Evolutionary conservation across 192 early-diverging fungal genomes (phyloP), one percentile per base, ranked within the genome.

Genomic region (Phycomyces blakesleeanus): DNA sequence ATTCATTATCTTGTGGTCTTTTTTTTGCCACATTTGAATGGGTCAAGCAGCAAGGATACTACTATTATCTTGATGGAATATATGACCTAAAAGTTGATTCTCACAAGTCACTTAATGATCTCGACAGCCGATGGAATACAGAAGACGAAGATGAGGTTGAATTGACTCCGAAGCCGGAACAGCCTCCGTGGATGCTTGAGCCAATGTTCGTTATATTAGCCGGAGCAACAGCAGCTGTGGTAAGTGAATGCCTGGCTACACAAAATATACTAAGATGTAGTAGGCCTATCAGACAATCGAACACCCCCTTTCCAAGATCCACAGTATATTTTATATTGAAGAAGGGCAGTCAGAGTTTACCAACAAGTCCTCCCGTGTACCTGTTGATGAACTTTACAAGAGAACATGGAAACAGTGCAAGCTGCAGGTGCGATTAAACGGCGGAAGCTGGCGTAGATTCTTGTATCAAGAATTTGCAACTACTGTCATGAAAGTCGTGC

Each of bases 1-100:
- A 91, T 64, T 82, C 84, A 0, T 53, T 83, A 15, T 87, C 88
- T 2, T 91, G 86, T 68, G 85, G 87, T 5, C 71, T 85, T 16
- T 91, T 91, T 55, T 91, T 91, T 80, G 88, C 84, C 15, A 77
- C 85, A 7, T 91, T 91, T 69, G 89, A 91, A 68, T 84, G 78
- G 76, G 79, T 86, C 8, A 91, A 91, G 42, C 81, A 86, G 37
- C 83, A 88, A 55, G 83, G 84, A 24, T 87, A 88, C 53, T 84
- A 86, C 54, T 81, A 70, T 64, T 87, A 67, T 69, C 80, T 80
- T 52, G 79, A 80, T 42, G 77, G 78, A 47, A 66, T 81, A 52
- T 77, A 77, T 44, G 76, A 75, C 1, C 57, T 74, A 26, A 74
- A 74, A 10, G 72, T 79, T 4, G 74, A 74, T 60, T 67, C 76